Conservation (phyloP, 305 asterid species). For the Fraxinus latifolia region DNA sequence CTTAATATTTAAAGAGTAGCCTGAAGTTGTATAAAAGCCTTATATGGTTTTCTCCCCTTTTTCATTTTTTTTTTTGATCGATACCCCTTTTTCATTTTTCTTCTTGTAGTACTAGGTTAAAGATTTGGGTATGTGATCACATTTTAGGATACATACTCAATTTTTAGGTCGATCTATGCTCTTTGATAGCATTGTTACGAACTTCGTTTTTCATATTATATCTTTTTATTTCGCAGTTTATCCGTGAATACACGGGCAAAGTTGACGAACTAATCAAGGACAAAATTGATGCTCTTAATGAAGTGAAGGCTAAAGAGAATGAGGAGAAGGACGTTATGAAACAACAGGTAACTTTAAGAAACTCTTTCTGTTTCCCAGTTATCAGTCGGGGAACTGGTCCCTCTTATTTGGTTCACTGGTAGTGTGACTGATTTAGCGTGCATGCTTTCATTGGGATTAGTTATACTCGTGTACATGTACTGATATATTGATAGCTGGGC, state of each 20-base stretch:
- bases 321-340: slow-evolving; percentile 81
- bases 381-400: background rate
- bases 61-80: background rate
- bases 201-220: background rate
- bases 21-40: background rate
- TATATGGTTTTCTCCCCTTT: background rate
- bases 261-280: slow-evolving; percentile 90
- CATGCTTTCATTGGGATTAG: background rate
- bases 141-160: background rate
- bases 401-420: background rate
- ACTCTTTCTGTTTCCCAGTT: background rate
- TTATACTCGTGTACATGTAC: background rate
- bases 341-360: slow-evolving; percentile 65
- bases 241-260: slow-evolving; percentile 93
- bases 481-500: background rate
- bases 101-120: background rate
- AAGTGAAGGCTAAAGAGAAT: slow-evolving; percentile 71
- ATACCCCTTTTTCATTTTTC: background rate
- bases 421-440: background rate
- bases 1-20: background rate
- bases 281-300: slow-evolving; percentile 75
- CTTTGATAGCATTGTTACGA: background rate
- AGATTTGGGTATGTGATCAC: background rate
- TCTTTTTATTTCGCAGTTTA: slow-evolving; percentile 52
- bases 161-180: background rate